Base-by-base conservation (phyloP, 352 stramenopile genomes). In the Phytophthora foliorum region DNA sequence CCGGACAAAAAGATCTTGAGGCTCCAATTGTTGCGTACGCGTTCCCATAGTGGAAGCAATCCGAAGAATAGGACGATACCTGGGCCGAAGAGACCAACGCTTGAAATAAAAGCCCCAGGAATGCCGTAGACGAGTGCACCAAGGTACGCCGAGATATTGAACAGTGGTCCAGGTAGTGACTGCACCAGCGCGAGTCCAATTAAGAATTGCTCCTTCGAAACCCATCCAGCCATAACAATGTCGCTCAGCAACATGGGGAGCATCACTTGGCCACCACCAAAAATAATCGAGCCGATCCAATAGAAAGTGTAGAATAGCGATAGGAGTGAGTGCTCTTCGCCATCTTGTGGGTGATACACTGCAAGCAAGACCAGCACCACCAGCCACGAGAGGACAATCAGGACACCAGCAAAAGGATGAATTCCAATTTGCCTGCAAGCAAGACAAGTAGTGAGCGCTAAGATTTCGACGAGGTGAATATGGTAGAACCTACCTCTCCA, bases 141-240 rank as follows among this genome's bases (percentile, higher is more conserved):
- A 2, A 98, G 74, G 72, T 98, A 99, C 6, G 92, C 75, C 50
- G 94, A 92, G 59, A 99, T 98, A 82, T 99, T 99, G 81, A 98
- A 98, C 8, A 98, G 74, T 6, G 96, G 95, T 1, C 96, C 96
- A 13, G 96, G 95, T 52, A 98, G 86, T 17, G 88, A 92, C 72
- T 99, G 95, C 9, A 97, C 90, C 17, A 99, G 72, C 44, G 92
- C 96, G 50, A 99, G 92, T 22, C 96, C 96, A 55, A 97, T 83
- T 32, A 98, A 88, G 58, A 98, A 99, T 70, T 98, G 80, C 25
- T 97, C 86, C 58, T 98, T 92, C 17, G 91, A 93, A 22, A 97
- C 77, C 90, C 93, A 99, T 58, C 92, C 93, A 75, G 78, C 78
- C 55, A 85, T 77, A 24, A 96, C 89, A 27, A 95, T 77, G 59